Conservation (phyloP, 83 land plant species). For the Picea abies region DNA sequence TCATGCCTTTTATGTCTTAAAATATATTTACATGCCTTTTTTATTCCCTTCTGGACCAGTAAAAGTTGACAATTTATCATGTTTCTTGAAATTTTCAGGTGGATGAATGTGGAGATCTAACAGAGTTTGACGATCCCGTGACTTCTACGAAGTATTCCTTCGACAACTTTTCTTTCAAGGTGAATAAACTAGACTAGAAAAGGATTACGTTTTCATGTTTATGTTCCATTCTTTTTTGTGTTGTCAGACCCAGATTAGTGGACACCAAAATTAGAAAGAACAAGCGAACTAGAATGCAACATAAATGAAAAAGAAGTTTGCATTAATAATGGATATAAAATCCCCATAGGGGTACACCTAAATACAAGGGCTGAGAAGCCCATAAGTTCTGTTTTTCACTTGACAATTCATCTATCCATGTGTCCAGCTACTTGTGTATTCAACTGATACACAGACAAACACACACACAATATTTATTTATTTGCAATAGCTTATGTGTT, state of each 20-base stretch:
- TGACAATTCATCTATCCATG: neutral
- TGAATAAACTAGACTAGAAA: constrained; percentile 16
- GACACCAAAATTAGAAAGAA: too few relatives aligned
- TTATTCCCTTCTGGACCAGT: neutral
- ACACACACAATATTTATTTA: neutral
- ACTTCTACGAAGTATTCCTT: constrained; percentile 55
- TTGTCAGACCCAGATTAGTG: too few relatives aligned
- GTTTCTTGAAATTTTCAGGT: constrained; percentile 28
- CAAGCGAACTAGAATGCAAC: too few relatives aligned
- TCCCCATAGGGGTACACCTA: too few relatives aligned
- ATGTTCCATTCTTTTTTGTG: too few relatives aligned
- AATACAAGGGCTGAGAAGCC: neutral
- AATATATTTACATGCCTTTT: neutral
- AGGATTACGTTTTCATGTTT: too few relatives aligned
- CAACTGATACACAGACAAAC: neutral
- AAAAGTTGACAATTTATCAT: neutral
- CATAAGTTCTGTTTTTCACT: constrained; percentile 2
- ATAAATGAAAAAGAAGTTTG: too few relatives aligned
- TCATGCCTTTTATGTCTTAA: neutral
- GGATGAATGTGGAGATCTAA: constrained; percentile 67
- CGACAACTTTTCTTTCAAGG: constrained; percentile 92
- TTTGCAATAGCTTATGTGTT: too few relatives aligned
- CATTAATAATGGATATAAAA: too few relatives aligned
- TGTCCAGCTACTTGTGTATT: neutral
- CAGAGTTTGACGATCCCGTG: constrained; percentile 51